Conservation (phyloP, 495 filamentous ascomycete species). For the Pyronema omphalodes region DNA sequence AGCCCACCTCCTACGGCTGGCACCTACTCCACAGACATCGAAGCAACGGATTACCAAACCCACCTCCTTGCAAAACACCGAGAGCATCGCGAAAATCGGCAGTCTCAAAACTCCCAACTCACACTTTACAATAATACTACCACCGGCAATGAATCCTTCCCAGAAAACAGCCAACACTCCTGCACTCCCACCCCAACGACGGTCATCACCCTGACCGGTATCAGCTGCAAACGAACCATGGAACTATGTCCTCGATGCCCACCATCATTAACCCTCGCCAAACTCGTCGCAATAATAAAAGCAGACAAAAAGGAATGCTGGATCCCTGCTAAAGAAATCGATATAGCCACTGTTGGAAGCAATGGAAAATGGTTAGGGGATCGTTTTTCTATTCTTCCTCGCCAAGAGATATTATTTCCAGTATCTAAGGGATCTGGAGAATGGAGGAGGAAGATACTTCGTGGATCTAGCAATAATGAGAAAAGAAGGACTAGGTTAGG, state of each 20-base stretch:
- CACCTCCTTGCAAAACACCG: no score
- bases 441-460: no score
- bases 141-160: not conserved
- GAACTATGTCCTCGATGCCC: not conserved
- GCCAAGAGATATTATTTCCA: no score
- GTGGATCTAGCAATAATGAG: no score
- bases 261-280: not conserved
- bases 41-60: no score
- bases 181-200: not conserved
- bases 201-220: not conserved
- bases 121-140: not conserved
- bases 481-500: no score
- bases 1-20: no score
- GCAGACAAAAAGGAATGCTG: not conserved
- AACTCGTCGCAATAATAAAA: not conserved
- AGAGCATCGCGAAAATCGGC: no score
- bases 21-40: no score
- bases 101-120: no score
- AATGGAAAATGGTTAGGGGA: not conserved
- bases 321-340: not conserved
- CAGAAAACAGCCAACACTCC: not conserved
- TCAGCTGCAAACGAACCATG: conserved; percentile 1
- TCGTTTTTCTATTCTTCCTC: not conserved
- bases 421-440: no score
- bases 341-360: not conserved